Percentiles rank a stretch among this genome's conserved stretches.
These are phyloP conservation scores for Podospora pseudoanserina DNA, from an alignment of 495 filamentous ascomycete species.

Conservation along the genomic window DNA sequence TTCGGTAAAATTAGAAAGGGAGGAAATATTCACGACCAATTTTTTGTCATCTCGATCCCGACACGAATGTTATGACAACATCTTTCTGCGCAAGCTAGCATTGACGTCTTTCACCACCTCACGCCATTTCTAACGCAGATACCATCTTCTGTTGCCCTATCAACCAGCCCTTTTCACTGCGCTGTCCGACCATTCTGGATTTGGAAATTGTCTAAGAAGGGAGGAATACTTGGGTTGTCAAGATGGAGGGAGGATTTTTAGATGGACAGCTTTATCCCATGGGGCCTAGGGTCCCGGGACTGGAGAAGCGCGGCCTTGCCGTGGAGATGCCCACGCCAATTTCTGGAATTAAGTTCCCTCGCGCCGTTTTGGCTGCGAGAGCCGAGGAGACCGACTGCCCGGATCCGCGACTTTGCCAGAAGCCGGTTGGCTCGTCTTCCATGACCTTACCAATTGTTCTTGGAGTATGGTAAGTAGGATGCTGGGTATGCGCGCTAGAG, in stretches of 20 bases:
- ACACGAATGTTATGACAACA: conserved; percentile 35
- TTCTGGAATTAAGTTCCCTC: conserved; percentile 19
- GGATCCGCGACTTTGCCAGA: conserved; percentile 45
- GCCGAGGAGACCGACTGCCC: conserved; percentile 23
- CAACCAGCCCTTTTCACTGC: conserved; percentile 3
- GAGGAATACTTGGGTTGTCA: conserved; percentile 15
- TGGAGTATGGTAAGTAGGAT: conserved; percentile 70
- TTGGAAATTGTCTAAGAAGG: conserved; percentile 8
- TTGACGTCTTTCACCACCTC: conserved; percentile 12
- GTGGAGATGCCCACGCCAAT: conserved; percentile 15
- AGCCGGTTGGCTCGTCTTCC: conserved; percentile 51
- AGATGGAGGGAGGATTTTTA: conserved; percentile 29
- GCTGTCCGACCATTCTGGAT: not conserved
- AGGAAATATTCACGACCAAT: not conserved
- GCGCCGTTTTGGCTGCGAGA: conserved; percentile 18
- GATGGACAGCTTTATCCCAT: conserved; percentile 24
- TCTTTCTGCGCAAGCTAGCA: conserved; percentile 16
- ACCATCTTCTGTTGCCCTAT: conserved; percentile 14
- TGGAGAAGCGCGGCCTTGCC: conserved; percentile 12
- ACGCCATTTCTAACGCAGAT: not conserved
- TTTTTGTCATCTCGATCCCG: conserved; percentile 7
- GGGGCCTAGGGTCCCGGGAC: conserved; percentile 28
- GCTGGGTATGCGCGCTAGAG: conserved; percentile 12
- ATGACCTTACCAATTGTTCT: conserved; percentile 74
- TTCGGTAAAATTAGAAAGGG: not conserved